A percentile compares a stretch with the other conserved stretches of the same genome.
Evolutionary conservation across 345 rosid species (phyloP).

Genomic region (Eucalyptus viminalis): DNA sequence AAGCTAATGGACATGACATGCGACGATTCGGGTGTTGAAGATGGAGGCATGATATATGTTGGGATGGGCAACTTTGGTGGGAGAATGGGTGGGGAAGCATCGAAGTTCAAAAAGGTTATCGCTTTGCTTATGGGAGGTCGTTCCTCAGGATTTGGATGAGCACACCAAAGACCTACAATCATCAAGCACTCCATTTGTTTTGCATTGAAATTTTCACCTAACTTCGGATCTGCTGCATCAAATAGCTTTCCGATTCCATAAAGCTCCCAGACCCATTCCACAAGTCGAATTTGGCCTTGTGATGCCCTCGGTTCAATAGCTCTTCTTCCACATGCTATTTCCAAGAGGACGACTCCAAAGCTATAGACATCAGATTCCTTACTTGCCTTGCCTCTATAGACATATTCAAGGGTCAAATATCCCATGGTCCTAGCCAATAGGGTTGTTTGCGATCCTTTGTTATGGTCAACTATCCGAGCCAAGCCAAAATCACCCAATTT

Average conservation of each 20-base stretch:
- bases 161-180: neutral
- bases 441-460: conserved; percentile 5
- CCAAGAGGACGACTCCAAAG: neutral
- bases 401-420: neutral
- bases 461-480: conserved; percentile 18
- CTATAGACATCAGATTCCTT: neutral
- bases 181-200: neutral
- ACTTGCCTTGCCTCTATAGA: neutral
- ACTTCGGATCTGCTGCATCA: neutral
- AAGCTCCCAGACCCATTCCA: neutral
- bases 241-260: neutral
- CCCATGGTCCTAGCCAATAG: neutral
- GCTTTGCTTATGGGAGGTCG: neutral
- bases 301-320: neutral
- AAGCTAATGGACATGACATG: neutral
- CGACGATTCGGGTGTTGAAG: neutral
- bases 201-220: neutral
- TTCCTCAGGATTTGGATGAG: neutral
- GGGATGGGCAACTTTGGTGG: neutral
- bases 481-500: conserved; percentile 25
- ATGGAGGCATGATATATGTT: neutral
- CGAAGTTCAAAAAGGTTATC: neutral
- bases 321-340: neutral
- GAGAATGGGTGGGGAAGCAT: neutral
- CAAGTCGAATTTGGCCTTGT: neutral